A percentile compares a stretch with the other conserved stretches of the same genome.
Conservation (phyloP, 2,329 filamentous ascomycete species). For the Aspergillus pseudoterreus region DNA sequence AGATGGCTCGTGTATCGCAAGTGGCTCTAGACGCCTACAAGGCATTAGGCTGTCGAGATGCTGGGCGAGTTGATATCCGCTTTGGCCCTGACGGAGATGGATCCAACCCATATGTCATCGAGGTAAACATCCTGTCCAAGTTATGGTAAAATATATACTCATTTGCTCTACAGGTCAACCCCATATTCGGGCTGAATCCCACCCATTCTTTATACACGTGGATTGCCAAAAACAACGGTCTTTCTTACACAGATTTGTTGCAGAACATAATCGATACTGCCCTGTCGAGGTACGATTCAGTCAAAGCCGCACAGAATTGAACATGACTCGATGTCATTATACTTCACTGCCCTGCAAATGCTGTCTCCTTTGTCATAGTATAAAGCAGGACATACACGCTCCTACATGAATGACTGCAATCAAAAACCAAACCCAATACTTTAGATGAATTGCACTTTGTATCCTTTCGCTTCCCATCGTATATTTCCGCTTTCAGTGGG, state of each 20-base stretch:
- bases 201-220: slow-evolving; percentile 6
- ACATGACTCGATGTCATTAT: not conserved
- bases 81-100: slow-evolving; percentile 1
- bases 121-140: not conserved
- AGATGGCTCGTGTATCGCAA: slow-evolving; percentile 6
- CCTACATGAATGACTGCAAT: too few species aligned
- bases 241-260: slow-evolving; percentile 8
- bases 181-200: slow-evolving; percentile 12
- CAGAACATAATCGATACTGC: slow-evolving; percentile 5
- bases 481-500: too few species aligned
- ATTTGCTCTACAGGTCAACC: slow-evolving; percentile 7
- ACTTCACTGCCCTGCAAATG: too few species aligned
- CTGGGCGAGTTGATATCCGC: slow-evolving; percentile 15
- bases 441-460: too few species aligned
- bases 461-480: too few species aligned
- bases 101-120: slow-evolving; percentile 10
- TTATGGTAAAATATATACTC: too few species aligned
- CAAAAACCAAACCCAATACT: too few species aligned
- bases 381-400: too few species aligned
- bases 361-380: too few species aligned
- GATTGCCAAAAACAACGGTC: slow-evolving; percentile 8
- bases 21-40: slow-evolving; percentile 12
- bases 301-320: not conserved
- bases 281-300: not conserved
- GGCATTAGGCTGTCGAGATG: slow-evolving; percentile 12